A percentile compares a stretch with the other conserved stretches of the same genome.
phyloP scores from a whole-genome alignment of 1,284 basidiomycete species.

The Ustilago vetiveriae region DNA sequence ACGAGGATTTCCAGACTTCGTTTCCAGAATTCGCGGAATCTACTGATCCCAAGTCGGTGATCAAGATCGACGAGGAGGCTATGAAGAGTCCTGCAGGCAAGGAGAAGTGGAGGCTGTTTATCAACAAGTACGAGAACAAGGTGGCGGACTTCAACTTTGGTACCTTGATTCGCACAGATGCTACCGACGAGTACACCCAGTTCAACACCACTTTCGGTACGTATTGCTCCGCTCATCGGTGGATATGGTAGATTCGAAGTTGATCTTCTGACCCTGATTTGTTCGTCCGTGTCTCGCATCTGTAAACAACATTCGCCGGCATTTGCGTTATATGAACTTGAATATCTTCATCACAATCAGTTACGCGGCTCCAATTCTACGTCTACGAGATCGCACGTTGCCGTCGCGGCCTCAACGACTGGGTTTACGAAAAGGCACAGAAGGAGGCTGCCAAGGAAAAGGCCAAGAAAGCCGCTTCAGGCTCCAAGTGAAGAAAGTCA shows the following conservation, averaged over 20 bases:
- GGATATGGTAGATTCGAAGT: too few relatives aligned
- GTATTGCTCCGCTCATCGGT: conserved; percentile 48
- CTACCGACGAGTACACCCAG: conserved; percentile 85
- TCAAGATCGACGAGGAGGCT: conserved; percentile 86
- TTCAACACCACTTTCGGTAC: conserved; percentile 92
- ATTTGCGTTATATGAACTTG: too few relatives aligned
- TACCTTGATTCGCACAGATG: conserved; percentile 86
- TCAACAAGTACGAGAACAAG: conserved; percentile 76
- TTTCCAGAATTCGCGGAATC: conserved; percentile 84
- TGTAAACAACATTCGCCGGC: conserved; percentile 1
- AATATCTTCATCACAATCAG: too few relatives aligned
- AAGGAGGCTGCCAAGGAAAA: conserved; percentile 58
- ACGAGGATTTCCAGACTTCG: conserved; percentile 76
- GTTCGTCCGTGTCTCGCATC: conserved; percentile 4
- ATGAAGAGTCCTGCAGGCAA: conserved; percentile 94
- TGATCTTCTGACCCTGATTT: too few relatives aligned
- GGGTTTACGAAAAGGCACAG: conserved; percentile 70
- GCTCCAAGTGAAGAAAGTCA: conserved; percentile 32
- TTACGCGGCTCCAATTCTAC: conserved; percentile 78
- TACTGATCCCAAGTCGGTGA: conserved; percentile 75
- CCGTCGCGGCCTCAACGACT: conserved; percentile 88
- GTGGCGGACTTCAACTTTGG: conserved; percentile 97
- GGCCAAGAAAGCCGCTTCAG: conserved; percentile 37
- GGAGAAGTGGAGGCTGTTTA: conserved; percentile 89
- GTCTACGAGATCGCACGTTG: conserved; percentile 95